phyloP scores from a whole-genome alignment of 2,329 filamentous ascomycete species.

The Trichoderma afroharzianum region DNA sequence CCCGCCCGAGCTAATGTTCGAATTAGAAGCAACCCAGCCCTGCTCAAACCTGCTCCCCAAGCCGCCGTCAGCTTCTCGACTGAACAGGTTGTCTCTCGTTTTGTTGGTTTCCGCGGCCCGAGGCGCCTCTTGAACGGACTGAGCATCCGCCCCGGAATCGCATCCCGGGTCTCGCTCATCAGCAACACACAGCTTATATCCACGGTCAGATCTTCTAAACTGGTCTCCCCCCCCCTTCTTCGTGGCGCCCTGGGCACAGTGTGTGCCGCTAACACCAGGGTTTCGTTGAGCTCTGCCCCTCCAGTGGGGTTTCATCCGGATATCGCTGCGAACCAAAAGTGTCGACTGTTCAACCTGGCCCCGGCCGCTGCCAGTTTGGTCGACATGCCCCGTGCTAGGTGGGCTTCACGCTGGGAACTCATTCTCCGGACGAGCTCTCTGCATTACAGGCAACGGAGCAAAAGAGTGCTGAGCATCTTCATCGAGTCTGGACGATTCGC shows the following conservation, averaged over 20 bases:
- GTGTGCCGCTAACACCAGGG: neutral
- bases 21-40: neutral
- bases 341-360: neutral
- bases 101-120: neutral
- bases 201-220: neutral
- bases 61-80: neutral
- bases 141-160: neutral
- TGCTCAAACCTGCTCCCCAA: neutral
- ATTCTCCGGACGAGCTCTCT: neutral
- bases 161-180: neutral
- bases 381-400: neutral
- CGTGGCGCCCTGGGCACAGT: neutral
- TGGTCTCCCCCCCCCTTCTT: neutral
- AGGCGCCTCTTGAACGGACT: neutral
- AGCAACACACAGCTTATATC: neutral
- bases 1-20: neutral
- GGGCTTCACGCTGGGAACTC: neutral
- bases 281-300: neutral
- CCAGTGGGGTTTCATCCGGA: neutral
- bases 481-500: neutral
- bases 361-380: neutral
- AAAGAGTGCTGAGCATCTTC: neutral
- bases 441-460: neutral
- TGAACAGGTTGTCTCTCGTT: neutral
- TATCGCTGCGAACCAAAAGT: slow-evolving; percentile 7